Evolutionary conservation across 192 early-diverging fungal species (phyloP), one percentile per base, ranked within the genome.

Genomic region (Umbelopsis sp.): DNA sequence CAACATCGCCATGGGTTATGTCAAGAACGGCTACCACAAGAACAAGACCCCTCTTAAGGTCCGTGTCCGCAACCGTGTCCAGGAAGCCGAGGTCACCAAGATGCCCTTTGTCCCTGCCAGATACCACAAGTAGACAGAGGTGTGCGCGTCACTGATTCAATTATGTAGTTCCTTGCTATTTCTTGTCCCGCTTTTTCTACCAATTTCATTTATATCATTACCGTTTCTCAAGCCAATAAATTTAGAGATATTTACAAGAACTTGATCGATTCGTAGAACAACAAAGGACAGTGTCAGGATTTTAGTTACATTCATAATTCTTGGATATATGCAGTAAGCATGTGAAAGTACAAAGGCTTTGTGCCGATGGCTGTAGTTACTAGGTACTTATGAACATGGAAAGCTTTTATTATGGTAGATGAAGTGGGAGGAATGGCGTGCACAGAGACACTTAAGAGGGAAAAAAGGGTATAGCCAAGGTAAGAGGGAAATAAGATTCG

Each of bases 1-100:
- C 83, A 99, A 99, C 84, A 83, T 99, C 70, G 97, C 96, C 15
- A 99, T 99, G 96, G 97, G 91, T 0, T 97, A 97, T 71, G 94
- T 99, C 46, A 82, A 88, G 77, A 87, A 87, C 69, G 95, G 95
- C 11, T 85, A 89, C 80, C 92, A 95, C 83, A 98, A 98, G 88
- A 79, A 77, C 22, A 94, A 91, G n/a, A 98, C 97, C n/a, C 85
- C 89, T 68, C 82, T 99, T 37, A 81, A 89, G 82, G 95, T 99
- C 52, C 88, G 91, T 74, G 97, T 99, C 51, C 89, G 97, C 78
- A 89, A 89, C 75, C 87, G 89, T 71, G 68, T 92, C 47, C 92
- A 97, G 72, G 89, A 92, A 51, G 97, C 93, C 33, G 73, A 71
- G 47, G 89, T 99, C 16, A 86, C 86, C 68, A 98, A 95, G 81